phyloP scores from a whole-genome alignment of 371 early-diverging fungal genomes.

The Rhizopus delemar region DNA sequence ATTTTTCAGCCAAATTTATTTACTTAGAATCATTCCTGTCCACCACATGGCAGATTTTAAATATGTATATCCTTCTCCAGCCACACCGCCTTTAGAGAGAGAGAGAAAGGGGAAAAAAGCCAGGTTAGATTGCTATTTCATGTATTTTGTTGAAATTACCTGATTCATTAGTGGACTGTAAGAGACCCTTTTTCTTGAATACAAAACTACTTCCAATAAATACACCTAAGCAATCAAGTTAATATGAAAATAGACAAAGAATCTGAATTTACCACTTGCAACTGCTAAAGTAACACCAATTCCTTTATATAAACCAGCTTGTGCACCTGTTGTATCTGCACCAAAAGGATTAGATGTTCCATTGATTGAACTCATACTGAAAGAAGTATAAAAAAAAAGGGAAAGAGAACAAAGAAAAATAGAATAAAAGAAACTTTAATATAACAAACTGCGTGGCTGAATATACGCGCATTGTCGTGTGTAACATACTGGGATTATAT shows the following conservation, averaged over 20 bases:
- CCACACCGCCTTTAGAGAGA: slow-evolving; percentile 38
- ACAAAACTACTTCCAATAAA: slow-evolving; percentile 93
- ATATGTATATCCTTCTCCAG: slow-evolving; percentile 85
- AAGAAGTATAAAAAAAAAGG: neutral
- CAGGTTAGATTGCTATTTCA: too few relatives aligned
- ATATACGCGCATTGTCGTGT: too few relatives aligned
- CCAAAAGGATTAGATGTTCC: slow-evolving; percentile 35
- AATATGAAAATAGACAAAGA: slow-evolving; percentile 2
- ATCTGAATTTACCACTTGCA: slow-evolving; percentile 50
- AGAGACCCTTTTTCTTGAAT: slow-evolving; percentile 91
- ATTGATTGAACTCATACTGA: slow-evolving; percentile 23
- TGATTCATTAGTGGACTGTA: slow-evolving; percentile 67
- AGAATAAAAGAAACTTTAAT: neutral
- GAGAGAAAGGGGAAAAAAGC: too few relatives aligned
- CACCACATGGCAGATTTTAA: slow-evolving; percentile 90
- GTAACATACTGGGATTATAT: too few relatives aligned
- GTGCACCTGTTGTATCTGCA: slow-evolving; percentile 28
- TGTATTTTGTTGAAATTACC: slow-evolving; percentile 31
- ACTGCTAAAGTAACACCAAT: slow-evolving; percentile 87
- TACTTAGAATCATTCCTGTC: slow-evolving; percentile 86
- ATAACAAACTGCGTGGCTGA: too few relatives aligned
- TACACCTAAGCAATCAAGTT: slow-evolving; percentile 47
- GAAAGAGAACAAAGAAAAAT: neutral
- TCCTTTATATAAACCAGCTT: slow-evolving; percentile 67
- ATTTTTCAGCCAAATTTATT: slow-evolving; percentile 13